Evolutionary conservation across 176 grass and related monocot genomes (phyloP).

Genomic region (Secale cereale): DNA sequence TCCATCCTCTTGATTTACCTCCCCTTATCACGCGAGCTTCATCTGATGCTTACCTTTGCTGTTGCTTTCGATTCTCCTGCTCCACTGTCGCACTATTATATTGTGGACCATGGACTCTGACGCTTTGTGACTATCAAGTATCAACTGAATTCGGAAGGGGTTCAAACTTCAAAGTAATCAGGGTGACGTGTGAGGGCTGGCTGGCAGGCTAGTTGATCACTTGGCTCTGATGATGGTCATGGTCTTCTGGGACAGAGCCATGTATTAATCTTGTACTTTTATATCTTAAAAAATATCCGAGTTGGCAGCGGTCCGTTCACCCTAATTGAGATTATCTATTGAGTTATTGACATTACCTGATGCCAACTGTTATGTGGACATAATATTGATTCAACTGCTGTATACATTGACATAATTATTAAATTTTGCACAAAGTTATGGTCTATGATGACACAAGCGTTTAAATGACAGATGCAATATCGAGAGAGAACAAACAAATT

Average conservation of each 20-base stretch:
- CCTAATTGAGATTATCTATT: neutral
- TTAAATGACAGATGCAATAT: too few species aligned
- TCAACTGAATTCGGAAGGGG: neutral
- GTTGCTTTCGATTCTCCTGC: neutral
- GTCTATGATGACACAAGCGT: neutral
- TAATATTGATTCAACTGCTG: neutral
- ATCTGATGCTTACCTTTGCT: neutral
- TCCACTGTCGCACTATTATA: neutral
- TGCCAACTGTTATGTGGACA: neutral
- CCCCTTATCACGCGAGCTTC: neutral
- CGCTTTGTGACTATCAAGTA: neutral
- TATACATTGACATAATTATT: neutral
- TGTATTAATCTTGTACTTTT: neutral
- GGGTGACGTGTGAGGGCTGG: neutral
- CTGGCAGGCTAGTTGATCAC: neutral
- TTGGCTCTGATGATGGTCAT: neutral
- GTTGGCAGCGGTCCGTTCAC: neutral
- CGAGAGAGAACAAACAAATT: too few species aligned
- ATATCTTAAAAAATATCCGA: neutral
- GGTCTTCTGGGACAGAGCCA: neutral
- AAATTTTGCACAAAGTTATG: neutral
- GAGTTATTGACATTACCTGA: neutral
- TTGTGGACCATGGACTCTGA: neutral
- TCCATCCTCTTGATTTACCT: constrained; percentile 5
- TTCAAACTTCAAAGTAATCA: neutral